Evolutionary conservation across 2,329 filamentous ascomycete genomes (phyloP), one percentile per base, ranked within the genome.

Genomic region (Alternaria sp.): DNA sequence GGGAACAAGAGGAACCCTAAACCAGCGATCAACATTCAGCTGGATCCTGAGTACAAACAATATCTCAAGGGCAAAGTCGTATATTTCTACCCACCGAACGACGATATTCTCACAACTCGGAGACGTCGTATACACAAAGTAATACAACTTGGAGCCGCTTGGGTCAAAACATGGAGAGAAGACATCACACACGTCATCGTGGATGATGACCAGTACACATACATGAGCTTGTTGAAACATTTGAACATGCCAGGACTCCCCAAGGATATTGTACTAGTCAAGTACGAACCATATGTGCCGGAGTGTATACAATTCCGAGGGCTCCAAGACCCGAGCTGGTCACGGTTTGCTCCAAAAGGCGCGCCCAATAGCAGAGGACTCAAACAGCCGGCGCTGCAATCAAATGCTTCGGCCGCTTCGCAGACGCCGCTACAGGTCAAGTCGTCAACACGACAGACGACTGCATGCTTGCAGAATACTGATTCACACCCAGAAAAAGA

Each of bases 101-200:
- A 93, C 64, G 90, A 94, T 64, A 85, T 91, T 47, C 87, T 89
- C 32, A 85, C 86, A 11, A 82, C 86, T 7, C 86, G 94, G 39
- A 87, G 86, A 55, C 78, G 89, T 59, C 88, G 91, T 4, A 96
- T 97, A 53, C 85, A 85, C 30, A 93, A 90, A 75, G 89, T 91
- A 0, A 85, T 87, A 36, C 66, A 76, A 52, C 63, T 77, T 12
- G 94, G 94, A 43, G 94, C 90, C 1, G 80, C 75, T 1, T 95
- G 93, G 89, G 85, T 87, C 28, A 84, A 84, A 51, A 79, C 83
- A 0, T 86, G 89, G 72, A 76, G 77, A 30, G 69, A 75, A 0
- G 78, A 73, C 22, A 86, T 95, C 16, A 96, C 91, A 0, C 92
- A 97, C 78, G 81, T 96, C 49, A 84, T 98, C 59, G 89, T 93